Evolutionary conservation across 2,329 filamentous ascomycete genomes (phyloP), one percentile per base, ranked within the genome.

Genomic region (Aspergillus caelatus): DNA sequence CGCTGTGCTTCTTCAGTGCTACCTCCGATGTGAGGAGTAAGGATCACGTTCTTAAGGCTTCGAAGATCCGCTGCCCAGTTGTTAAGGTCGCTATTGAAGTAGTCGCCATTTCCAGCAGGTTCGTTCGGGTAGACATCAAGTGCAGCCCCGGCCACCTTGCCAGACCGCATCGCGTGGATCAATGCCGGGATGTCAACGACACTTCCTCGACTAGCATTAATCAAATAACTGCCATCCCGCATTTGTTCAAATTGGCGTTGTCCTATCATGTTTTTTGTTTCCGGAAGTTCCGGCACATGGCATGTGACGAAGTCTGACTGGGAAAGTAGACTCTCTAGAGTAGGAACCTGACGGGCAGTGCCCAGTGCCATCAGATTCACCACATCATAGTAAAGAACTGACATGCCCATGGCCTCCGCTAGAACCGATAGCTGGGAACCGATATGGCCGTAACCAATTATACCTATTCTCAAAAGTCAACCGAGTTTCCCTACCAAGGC

Each of bases 1-100:
- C 92, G 90, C 82, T 99, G 95, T 6, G 95, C 95, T 81, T 99
- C 95, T 80, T 99, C 95, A 0, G 95, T 99, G 79, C 93, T 97
- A 61, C 95, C 95, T 71, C 95, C 95, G 74, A 99, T 98, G 78
- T 99, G 95, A 26, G 95, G 95, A 1, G 94, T 97, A 57, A 99
- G 85, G 70, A 99, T 96, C 70, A 99, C 84, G 81, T 99, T 99
- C 81, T 90, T 95, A 64, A 98, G 83, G 58, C 86, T 86, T 60
- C 92, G 88, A 55, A 99, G 86, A 65, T 97, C 94, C 73, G 94
- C 89, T 32, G 88, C 90, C 92, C 93, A 99, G 11, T 81, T 69
- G 80, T 97, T 97, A 64, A 99, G 84, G 55, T 86, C 83, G 77
- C 87, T 91, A 79, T 88, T 94, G 84, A 99, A 99, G 81, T 97